Percentiles rank a stretch among this genome's conserved stretches.
phyloP scores from a whole-genome alignment of 192 early-diverging fungal genomes.

The Rhizoclosmatium sp. region DNA sequence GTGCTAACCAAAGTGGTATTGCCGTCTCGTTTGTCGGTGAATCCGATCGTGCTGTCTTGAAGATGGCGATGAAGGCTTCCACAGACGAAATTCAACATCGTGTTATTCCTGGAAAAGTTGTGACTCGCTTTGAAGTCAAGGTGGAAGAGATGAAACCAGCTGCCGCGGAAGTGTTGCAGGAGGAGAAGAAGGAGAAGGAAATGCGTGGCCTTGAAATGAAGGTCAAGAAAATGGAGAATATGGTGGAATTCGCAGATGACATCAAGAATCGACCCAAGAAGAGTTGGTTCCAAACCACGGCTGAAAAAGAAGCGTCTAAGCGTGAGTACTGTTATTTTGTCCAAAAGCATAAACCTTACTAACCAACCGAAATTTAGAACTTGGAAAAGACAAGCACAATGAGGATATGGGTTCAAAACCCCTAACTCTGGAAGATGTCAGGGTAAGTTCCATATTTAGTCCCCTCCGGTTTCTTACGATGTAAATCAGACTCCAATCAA shows the following conservation, averaged over 20 bases:
- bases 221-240: constrained; percentile 82
- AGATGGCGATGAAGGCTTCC: constrained; percentile 89
- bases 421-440: constrained; percentile 11
- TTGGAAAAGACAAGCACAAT: constrained; percentile 45
- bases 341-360: too few relatives aligned
- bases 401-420: constrained; percentile 17
- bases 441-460: constrained; percentile 15
- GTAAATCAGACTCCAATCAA: constrained; percentile 40
- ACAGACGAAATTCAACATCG: constrained; percentile 84
- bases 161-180: constrained; percentile 52
- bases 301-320: constrained; percentile 76
- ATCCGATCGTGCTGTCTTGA: constrained; percentile 90
- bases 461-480: not conserved
- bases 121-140: constrained; percentile 77
- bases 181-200: constrained; percentile 79
- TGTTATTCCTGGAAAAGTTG: constrained; percentile 80
- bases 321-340: constrained; percentile 37
- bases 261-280: constrained; percentile 87
- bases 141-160: constrained; percentile 69
- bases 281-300: constrained; percentile 93
- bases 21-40: constrained; percentile 93
- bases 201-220: constrained; percentile 91
- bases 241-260: constrained; percentile 83
- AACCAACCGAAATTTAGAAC: constrained; percentile 22
- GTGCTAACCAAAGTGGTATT: constrained; percentile 85